Percentiles rank a stretch among this genome's conserved stretches.
phyloP scores from a whole-genome alignment of 164 flowering plant genomes.

The Annona cherimola region DNA sequence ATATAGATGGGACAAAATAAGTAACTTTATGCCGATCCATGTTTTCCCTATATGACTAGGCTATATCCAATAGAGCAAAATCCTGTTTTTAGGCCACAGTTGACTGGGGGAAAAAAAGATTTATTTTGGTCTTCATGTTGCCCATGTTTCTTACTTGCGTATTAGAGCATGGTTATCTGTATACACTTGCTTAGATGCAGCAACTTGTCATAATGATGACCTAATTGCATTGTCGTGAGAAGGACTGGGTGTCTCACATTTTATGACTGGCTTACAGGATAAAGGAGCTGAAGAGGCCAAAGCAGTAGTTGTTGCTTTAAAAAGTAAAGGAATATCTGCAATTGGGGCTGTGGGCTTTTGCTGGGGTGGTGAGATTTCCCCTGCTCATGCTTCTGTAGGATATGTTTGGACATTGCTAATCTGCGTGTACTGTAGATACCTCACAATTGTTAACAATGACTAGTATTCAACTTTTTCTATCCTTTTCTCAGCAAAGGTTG shows the following conservation, averaged over 20 bases:
- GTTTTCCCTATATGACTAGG: no score
- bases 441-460: background rate
- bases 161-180: background rate
- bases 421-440: background rate
- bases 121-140: no score
- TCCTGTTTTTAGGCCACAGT: no score
- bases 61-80: no score
- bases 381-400: background rate
- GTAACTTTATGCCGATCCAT: no score
- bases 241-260: background rate
- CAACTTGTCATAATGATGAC: background rate
- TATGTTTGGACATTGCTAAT: background rate
- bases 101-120: no score
- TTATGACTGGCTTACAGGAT: constrained; percentile 28
- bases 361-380: constrained; percentile 59
- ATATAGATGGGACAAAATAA: no score
- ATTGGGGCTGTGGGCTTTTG: constrained; percentile 69
- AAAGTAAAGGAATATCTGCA: constrained; percentile 42
- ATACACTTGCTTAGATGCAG: background rate
- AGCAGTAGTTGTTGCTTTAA: constrained; percentile 47
- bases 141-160: no score
- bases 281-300: constrained; percentile 57
- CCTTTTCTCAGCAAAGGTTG: constrained; percentile 52
- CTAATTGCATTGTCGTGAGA: background rate
- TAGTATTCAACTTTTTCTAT: background rate